Conservation (phyloP, 108 stramenopile genomes). For the Cylindrotheca closterium region DNA sequence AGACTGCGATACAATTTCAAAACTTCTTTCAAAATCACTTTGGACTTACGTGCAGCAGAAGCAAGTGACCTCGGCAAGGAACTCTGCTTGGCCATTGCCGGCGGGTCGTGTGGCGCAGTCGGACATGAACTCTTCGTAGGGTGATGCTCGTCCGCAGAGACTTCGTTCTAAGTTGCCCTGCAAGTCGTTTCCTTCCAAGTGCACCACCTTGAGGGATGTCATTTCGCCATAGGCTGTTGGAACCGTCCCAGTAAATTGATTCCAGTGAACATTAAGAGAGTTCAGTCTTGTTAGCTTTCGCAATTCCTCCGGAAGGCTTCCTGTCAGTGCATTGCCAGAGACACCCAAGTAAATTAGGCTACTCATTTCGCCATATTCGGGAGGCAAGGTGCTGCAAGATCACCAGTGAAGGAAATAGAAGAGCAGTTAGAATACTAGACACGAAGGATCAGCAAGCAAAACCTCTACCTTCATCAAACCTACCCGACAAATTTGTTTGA, state of each 20-base stretch:
- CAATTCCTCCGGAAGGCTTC: conserved; percentile 48
- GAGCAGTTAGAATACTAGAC: conserved; percentile 12
- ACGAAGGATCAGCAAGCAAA: conserved; percentile 13
- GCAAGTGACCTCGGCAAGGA: not conserved
- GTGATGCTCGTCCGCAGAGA: not conserved
- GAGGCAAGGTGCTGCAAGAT: conserved; percentile 34
- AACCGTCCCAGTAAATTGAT: conserved; percentile 40
- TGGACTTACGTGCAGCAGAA: not conserved
- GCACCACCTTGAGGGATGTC: not conserved
- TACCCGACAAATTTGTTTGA: conserved; percentile 38
- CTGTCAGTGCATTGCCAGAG: conserved; percentile 46
- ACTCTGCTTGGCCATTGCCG: not conserved
- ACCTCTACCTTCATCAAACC: conserved; percentile 9
- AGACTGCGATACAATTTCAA: no score
- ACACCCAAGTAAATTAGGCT: conserved; percentile 38
- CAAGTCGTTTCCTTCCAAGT: not conserved
- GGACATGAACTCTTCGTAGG: not conserved
- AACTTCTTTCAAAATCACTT: no score
- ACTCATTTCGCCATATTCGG: conserved; percentile 23
- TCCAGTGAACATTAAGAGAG: conserved; percentile 37
- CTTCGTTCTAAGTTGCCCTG: not conserved
- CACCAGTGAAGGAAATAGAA: conserved; percentile 30
- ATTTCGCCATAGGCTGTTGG: conserved; percentile 27
- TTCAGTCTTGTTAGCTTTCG: conserved; percentile 34
- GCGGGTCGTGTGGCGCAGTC: not conserved